These are phyloP conservation scores for Phyllostachys edulis DNA, from an alignment of 176 grass and related monocot genomes.

Conservation along the genomic window DNA sequence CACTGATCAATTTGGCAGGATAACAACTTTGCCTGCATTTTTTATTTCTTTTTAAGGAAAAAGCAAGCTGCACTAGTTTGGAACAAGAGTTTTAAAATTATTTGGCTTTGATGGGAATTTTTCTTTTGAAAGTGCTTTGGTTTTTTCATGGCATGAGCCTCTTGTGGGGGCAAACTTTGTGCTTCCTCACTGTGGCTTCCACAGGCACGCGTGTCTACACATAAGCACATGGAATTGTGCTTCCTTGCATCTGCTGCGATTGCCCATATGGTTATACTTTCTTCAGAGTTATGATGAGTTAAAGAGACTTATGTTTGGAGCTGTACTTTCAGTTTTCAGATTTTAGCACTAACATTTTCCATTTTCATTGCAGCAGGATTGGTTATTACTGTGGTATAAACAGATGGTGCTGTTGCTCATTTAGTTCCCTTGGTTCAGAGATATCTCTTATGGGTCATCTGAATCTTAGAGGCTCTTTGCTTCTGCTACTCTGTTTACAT, in stretches of 20 bases:
- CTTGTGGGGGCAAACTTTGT: conserved; percentile 18
- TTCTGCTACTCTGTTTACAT: conserved; percentile 29
- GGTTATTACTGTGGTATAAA: not conserved
- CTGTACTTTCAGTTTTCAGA: not conserved
- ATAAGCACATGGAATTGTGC: not conserved
- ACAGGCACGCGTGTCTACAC: not conserved
- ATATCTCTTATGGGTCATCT: conserved; percentile 39
- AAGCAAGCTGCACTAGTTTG: conserved; percentile 33
- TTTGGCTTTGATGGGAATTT: conserved; percentile 17
- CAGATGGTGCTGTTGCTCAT: conserved; percentile 3
- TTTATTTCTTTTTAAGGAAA: conserved; percentile 26
- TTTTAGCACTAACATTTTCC: conserved; percentile 26
- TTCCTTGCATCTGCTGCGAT: conserved; percentile 13
- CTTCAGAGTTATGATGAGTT: conserved; percentile 14
- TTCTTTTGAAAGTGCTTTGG: conserved; percentile 23
- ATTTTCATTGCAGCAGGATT: conserved; percentile 37
- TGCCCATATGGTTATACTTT: not conserved
- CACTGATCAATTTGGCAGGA: conserved; percentile 22
- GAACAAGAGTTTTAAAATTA: conserved; percentile 12
- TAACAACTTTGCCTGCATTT: conserved; percentile 22
- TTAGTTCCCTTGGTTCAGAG: conserved; percentile 21
- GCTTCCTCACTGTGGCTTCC: conserved; percentile 23
- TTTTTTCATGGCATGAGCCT: conserved; percentile 30
- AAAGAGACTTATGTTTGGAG: not conserved
- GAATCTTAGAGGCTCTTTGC: conserved; percentile 17